Evolutionary conservation across 257 asterid genomes (phyloP), one percentile per base, ranked within the genome.

Genomic region (Capsicum pubescens): DNA sequence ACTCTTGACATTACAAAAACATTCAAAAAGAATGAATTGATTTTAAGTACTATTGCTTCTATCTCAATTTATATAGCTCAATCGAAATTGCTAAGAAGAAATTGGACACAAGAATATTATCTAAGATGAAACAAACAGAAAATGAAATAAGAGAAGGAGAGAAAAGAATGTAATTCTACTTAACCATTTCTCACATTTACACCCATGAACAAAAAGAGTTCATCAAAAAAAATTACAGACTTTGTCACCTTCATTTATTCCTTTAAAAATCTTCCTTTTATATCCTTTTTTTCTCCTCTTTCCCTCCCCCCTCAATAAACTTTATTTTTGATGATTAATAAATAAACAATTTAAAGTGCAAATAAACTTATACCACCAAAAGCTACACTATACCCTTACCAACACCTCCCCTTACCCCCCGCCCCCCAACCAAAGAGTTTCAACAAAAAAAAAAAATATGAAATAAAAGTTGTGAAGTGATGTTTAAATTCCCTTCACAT

Each of bases 171-270:
- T 46, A 74, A 19, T 50, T 71, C 85, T 67, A 79, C 66, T 83
- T 79, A 57, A 87, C 50, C 84, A 90, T 86, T 79, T 90, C 87
- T 83, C 87, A 90, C 90, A 92, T 91, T 86, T 92, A 93, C 93
- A 90, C 89, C 87, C 94, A 87, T 64, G 83, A 88, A 82, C 82
- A 42, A 77, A 39, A 17, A 80, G 69, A 71, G 39, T 11, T 46
- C 2, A 66, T 46, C 2, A 66, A 50, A 52, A 54, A 26, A 79
- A 79, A 26, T 44, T 66, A 83, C 79, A 64, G 67, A 68, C 83
- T 86, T 64, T 80, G 71, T 83, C 74, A 26, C 79, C 46, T 67
- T 79, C 84, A 46, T 59, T 81, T 79, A 26, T 57, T 88, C 70
- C 84, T 82, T 58, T 44, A 59, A 67, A 72, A 76, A 21, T 52